Base-by-base conservation (phyloP, 495 filamentous ascomycete species). In the Saxophila tyrrhenica region DNA sequence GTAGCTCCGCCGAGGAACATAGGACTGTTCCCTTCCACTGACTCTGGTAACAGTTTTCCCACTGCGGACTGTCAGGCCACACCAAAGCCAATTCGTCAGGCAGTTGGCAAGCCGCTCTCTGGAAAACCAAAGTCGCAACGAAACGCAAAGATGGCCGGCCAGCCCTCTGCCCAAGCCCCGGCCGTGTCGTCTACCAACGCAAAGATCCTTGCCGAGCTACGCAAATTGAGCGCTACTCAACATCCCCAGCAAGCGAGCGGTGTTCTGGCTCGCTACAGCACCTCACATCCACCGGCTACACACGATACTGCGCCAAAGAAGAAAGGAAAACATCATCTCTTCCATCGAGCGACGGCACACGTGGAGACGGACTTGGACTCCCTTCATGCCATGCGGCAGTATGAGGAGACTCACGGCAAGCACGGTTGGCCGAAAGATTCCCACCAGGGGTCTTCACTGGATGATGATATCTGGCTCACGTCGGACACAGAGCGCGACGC, bases 401-500 rank as follows among this genome's bases (percentile, higher is more conserved):
- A 50, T 19, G 48, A 50, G 25, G 20, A 48, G 10, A 20, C 23
- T 13, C 25, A 25, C 42, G 39, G 19, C 47, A 59, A 38, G 20
- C 22, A 7, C 50, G 57, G 38, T 42, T 59, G 56, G 60, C 51
- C 38, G 1, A 52, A 52, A 1, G 52, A 56, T 25, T 56, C 56
- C n/a, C 29, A 39, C 1, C 55, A 55, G 25, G 50, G 38, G 16
- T 19, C 19, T 8, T 53, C 43, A 19, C 15, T 39, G 11, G 25
- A 59, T 44, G 47, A 54, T 29, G 55, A 62, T 43, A 55, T 58
- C 19, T 62, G 59, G 59, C 50, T 54, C 13, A 62, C 59, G 1
- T 54, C 60, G 9, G 48, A 57, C 16, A 45, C 39, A 9, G 48
- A 56, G 15, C 16, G 15, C 22, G 10, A 41, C 8, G 43, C 39